Percentiles rank a stretch among this genome's conserved stretches.
phyloP scores from a whole-genome alignment of 2,329 filamentous ascomycete genomes.

The Aspergillus vadensis region DNA sequence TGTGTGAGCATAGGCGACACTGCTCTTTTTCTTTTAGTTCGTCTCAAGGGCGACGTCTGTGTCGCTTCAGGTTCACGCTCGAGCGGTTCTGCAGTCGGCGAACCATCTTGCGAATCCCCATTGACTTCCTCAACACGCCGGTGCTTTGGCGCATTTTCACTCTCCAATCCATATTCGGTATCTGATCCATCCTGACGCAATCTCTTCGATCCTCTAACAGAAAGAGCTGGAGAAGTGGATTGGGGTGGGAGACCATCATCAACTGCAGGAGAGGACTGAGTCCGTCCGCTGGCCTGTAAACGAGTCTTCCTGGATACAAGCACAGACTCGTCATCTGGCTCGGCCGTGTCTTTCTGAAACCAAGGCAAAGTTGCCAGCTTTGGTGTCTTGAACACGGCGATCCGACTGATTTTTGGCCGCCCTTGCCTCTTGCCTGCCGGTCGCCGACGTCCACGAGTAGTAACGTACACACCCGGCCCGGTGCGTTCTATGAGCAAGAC shows the following conservation, averaged over 20 bases:
- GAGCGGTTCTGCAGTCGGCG: not conserved
- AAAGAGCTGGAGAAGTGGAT: not conserved
- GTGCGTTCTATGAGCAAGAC: conserved; percentile 41
- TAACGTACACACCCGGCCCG: conserved; percentile 44
- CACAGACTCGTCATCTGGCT: conserved; percentile 1
- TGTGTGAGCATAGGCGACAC: conserved; percentile 4
- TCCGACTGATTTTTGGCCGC: conserved; percentile 41
- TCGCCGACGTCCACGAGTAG: conserved; percentile 41
- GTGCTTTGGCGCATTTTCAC: conserved; percentile 19
- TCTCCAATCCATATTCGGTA: not conserved
- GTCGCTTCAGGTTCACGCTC: not conserved
- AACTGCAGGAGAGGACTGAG: not conserved
- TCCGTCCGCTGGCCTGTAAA: not conserved
- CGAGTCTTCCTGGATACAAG: not conserved
- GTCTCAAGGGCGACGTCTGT: not conserved
- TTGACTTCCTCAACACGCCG: conserved; percentile 17
- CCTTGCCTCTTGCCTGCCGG: conserved; percentile 42
- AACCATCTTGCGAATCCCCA: conserved; percentile 8
- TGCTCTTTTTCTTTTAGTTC: conserved; percentile 3
- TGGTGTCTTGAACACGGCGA: conserved; percentile 43
- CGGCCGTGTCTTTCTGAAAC: conserved; percentile 30
- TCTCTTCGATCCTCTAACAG: conserved; percentile 16
- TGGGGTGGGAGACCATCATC: not conserved
- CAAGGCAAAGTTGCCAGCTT: conserved; percentile 38
- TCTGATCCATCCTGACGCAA: conserved; percentile 6